A percentile compares a stretch with the other conserved stretches of the same genome.
phyloP scores from a whole-genome alignment of 1,139 yeast species.

The Taphrina confusa region DNA sequence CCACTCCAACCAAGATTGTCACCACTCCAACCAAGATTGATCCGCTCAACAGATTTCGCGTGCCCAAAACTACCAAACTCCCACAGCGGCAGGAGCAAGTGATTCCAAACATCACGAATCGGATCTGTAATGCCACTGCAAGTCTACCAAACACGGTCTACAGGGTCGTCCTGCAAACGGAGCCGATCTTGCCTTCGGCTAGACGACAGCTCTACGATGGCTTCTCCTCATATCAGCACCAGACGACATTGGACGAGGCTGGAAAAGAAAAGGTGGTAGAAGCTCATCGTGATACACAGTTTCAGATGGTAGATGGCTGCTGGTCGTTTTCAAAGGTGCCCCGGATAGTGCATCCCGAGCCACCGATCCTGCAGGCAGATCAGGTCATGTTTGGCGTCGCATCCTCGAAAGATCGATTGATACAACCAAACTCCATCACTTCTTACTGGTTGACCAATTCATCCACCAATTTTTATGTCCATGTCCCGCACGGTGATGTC shows the following conservation, averaged over 20 bases:
- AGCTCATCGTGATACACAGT: too few species aligned
- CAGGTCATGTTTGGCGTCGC: conserved; percentile 18
- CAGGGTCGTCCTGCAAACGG: neutral
- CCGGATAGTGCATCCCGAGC: conserved; percentile 5
- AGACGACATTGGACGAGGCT: neutral
- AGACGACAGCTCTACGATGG: neutral
- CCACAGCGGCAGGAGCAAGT: too few species aligned
- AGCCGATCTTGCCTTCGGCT: neutral
- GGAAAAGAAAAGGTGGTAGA: neutral
- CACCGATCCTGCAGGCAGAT: neutral
- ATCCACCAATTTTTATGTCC: conserved; percentile 8
- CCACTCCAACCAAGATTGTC: too few species aligned
- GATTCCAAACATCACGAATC: neutral
- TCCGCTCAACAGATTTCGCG: too few species aligned
- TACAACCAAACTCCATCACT: neutral
- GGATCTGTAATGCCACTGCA: neutral
- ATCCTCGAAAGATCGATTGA: conserved; percentile 4
- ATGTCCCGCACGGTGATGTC: neutral
- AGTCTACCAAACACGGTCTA: too few species aligned
- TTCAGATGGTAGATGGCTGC: too few species aligned
- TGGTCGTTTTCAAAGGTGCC: neutral
- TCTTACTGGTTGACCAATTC: conserved; percentile 4
- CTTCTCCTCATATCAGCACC: neutral
- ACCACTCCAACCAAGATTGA: too few species aligned
- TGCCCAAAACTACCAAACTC: too few species aligned